Base-by-base conservation (phyloP, 768 basidiomycete species). In the Antrodiella citrinella region DNA sequence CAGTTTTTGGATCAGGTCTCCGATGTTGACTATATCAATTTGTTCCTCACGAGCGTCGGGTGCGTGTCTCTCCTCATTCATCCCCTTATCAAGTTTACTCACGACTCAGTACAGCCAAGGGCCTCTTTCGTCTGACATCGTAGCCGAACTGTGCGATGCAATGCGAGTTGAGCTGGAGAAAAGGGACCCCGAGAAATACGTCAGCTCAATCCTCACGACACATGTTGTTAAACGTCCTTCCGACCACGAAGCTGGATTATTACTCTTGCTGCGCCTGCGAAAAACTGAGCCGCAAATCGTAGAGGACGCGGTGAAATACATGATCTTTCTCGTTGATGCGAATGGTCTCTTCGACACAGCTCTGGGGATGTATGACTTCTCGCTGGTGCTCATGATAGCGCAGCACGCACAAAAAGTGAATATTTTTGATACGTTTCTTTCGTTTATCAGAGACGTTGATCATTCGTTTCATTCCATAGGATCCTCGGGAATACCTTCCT, bases 311-410 rank as follows among this genome's bases (percentile, higher is more conserved):
- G 88, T 98, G 59, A 97, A 94, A 63, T 99, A 98, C 62, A 86
- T 98, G 64, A 97, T 98, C 65, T 99, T 98, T 75, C 78, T 99
- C 25, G 91, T 92, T 18, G 91, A 98, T 57, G 92, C 92, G 0
- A 82, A 98, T 59, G 74, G 75, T 42, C 75, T 99, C 3, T 98
- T 95, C 68, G 84, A 98, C 64, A 87, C 89, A 10, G 96, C 96
- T 1, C 76, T 99, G 25, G 96, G 96, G 18, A 98, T 98, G 93
- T 99, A 99, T 62, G 93, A 99, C 67, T 98, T 98, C 70, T 84
- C 89, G 23, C 72, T 99, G 15, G 95, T 97, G 4, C 72, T 98
- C 20, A 85, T 98, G 84, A 80, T 99, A 39, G 94, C 96, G 1
- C 96, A 98, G 62, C 86, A 96, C 60, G 88, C 95, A 44, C 94